Base-by-base conservation (phyloP, 139 green algal genomes). In the Yamagishiella unicocca region DNA sequence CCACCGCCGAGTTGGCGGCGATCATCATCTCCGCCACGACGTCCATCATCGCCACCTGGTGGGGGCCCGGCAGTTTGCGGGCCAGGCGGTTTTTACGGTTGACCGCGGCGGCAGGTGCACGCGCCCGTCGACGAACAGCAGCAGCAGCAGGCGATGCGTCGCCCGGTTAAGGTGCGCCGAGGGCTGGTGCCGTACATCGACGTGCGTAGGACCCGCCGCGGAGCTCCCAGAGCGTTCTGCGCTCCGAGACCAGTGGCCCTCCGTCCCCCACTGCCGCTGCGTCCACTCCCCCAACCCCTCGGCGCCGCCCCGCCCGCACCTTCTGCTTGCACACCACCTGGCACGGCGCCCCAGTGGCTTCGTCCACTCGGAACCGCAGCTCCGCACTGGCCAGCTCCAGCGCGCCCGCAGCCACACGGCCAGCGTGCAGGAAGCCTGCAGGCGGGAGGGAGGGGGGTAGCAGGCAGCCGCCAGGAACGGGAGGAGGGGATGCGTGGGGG, bases 11-110 rank as follows among this genome's bases (percentile, higher is more conserved):
- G 86, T 96, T 96, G 82, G 93, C 91, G 22, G 71, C 77, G 67
- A 95, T 94, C 89, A 92, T 93, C 88, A 92, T 90, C 84, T 96
- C 93, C 4, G 92, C 93, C 68, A 96, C 89, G 12, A 94, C 71
- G 50, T 89, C 84, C 91, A 94, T 96, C 92, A 95, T 94, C 42
- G 87, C 88, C 37, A 94, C 46, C 76, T 92, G 66, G 33, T 4
- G 29, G 73, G 40, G 4, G 24, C 7, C 10, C 12, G 50, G 50
- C 12, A 25, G 50, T 58, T 12, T n/a, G n/a, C n/a, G n/a, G n/a
- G n/a, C n/a, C n/a, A n/a, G n/a, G n/a, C n/a, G n/a, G n/a, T n/a
- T n/a, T n/a, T n/a, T n/a, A n/a, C n/a, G n/a, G n/a, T n/a, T n/a
- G n/a, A n/a, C n/a, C n/a, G n/a, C n/a, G n/a, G n/a, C n/a, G n/a